Base-by-base conservation (phyloP, 495 filamentous ascomycete genomes). In the Tuber indicum region DNA sequence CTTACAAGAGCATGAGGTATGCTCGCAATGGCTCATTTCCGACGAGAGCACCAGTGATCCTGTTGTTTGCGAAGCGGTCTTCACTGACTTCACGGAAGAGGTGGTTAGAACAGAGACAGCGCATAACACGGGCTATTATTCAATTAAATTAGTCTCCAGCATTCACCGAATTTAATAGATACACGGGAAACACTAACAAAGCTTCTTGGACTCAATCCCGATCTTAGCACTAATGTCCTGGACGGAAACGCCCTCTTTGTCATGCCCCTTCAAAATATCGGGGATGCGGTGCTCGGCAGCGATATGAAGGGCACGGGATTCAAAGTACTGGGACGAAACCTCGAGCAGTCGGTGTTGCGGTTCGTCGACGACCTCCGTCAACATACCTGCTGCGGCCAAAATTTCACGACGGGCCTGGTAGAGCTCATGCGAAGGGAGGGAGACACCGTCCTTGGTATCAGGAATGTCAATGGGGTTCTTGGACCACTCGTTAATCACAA, bases 1-100 rank as follows among this genome's bases (percentile, higher is more conserved):
- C 82, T 58, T 78, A 84, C 80, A 80, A 83, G 12, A 82, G 72
- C 72, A 82, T 71, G 17, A 85, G 76, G 74, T 85, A 84, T 23
- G 85, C 84, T 12, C 83, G 79, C 32, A 86, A 62, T 0, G 78
- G 79, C 66, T 85, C 84, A 45, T 86, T 85, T 5, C 75, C 73
- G 0, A 84, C 83, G 19, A 85, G 71, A 2, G 82, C 77, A 47
- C 76, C 75, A 16, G 84, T 85, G 19, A 85, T 83, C 19, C 71
- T 71, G 75, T 86, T 85, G 74, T 86, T 86, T 21, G 84, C 79
- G 62, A 84, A 86, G 3, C 49, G 17, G 70, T 84, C 80, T 14
- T 81, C 72, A 1, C 46, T 74, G 0, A 76, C 72, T 70, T 85
- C 82, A 23, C 74, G 8, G 76, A 86, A 85, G 39, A 86, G 73